A percentile compares a stretch with the other conserved stretches of the same genome.
phyloP scores from a whole-genome alignment of 441 rosid genomes.

The Raphanus hybrid region DNA sequence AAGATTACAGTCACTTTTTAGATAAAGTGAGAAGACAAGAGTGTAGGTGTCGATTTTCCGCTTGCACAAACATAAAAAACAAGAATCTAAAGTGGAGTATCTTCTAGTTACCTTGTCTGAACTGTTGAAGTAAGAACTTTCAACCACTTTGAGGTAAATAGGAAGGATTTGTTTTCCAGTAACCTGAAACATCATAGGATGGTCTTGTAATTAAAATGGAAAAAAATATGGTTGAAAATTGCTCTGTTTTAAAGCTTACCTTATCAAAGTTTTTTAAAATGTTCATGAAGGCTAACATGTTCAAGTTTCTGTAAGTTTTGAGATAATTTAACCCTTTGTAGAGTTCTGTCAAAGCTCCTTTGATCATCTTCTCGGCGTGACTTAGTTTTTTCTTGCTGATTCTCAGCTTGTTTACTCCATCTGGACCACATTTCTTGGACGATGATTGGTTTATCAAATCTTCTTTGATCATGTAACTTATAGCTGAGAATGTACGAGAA shows the following conservation, averaged over 20 bases:
- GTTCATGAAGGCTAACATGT: slow-evolving; percentile 96
- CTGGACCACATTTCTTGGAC: slow-evolving; percentile 58
- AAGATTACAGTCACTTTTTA: slow-evolving; percentile 1
- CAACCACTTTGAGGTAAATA: slow-evolving; percentile 88
- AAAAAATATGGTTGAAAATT: not conserved
- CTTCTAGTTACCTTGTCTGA: slow-evolving; percentile 75
- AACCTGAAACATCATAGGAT: slow-evolving; percentile 49
- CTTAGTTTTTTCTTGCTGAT: slow-evolving; percentile 82
- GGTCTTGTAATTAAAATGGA: not conserved
- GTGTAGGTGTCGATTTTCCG: slow-evolving; percentile 41
- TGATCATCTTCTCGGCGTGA: slow-evolving; percentile 94
- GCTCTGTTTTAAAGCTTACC: slow-evolving; percentile 46
- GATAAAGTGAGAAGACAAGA: slow-evolving; percentile 25
- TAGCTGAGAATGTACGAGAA: slow-evolving; percentile 80
- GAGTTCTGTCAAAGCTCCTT: slow-evolving; percentile 82
- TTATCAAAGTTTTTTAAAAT: slow-evolving; percentile 94
- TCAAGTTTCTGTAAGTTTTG: slow-evolving; percentile 91
- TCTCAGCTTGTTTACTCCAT: slow-evolving; percentile 59
- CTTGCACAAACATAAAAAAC: slow-evolving; percentile 17
- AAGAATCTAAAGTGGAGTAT: slow-evolving; percentile 13
- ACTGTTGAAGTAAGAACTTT: slow-evolving; percentile 91
- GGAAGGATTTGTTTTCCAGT: slow-evolving; percentile 91
- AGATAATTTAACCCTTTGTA: slow-evolving; percentile 89
- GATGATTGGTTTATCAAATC: slow-evolving; percentile 74
- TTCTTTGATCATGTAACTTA: slow-evolving; percentile 72